Evolutionary conservation across 202 grass and related monocot genomes (phyloP), one percentile per base, ranked within the genome.

Genomic region (Cymbopogon flexuosus): DNA sequence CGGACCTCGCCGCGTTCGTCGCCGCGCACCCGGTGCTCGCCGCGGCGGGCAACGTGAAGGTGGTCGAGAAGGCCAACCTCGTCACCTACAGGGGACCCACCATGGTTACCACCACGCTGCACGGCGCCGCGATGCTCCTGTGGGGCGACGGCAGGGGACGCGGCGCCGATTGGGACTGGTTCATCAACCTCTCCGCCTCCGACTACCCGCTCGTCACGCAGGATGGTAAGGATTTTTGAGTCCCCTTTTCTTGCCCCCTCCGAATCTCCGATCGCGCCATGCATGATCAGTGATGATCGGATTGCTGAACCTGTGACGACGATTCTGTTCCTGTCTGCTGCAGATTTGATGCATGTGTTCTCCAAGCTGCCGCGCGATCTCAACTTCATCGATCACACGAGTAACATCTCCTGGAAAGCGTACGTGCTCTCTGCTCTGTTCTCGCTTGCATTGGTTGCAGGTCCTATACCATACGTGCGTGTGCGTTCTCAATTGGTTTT

Each of bases 161-260:
- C 0, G 84, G 86, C 2, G 71, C 81, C 2, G 78, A 89, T 16
- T 96, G 93, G 93, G 93, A 96, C 37, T 96, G 93, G 93, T 96
- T 96, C 88, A 91, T 96, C 68, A 96, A 96, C 83, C 83, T 96
- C 73, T 93, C 90, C 23, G 90, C 93, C 8, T 90, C 93, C 30
- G 93, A 97, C 69, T 97, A 97, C 83, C 93, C 93, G 46, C 88
- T 97, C 39, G 90, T 93, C 71, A 93, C 92, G 2, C 95, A 98
- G 83, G 95, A 98, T 72, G 95, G 95, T 98, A 83, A 45, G 24
- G 15, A 49, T 30, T 10, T 3, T 3, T 2, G 6, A 1, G 37
- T 37, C 7, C n/a, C 10, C 24, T 2, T n/a, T 1, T 15, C 13
- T 7, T 4, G 3, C 35, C 56, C 21, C 56, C 21, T 23, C 54